Evolutionary conservation across 345 rosid species (phyloP), one percentile per base, ranked within the genome.

Genomic region (Limnanthes douglasii): DNA sequence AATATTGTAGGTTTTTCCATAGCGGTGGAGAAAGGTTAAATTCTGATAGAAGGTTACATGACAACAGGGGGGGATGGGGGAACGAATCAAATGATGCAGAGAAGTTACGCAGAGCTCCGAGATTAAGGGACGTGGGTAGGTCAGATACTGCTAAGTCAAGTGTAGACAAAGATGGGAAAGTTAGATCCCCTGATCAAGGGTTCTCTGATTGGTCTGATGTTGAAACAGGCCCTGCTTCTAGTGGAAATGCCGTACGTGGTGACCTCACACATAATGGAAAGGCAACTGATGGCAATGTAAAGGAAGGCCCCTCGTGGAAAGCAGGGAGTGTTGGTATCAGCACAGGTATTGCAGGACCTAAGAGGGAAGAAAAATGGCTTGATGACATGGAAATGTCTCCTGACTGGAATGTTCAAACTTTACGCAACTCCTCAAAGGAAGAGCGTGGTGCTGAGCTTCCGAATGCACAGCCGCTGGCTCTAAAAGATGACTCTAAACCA

Each of bases 331-430:
- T 56, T 46, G 45, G 40, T 37, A 45, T 22, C 12, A 48, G 27
- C 18, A 30, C 39, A 11, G 57, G 34, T 8, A 11, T 38, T 27
- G 30, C 65, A 26, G 73, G 76, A 33, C 37, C 65, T 20, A 72
- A 66, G 48, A 40, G 62, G 31, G 31, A 44, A 16, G 70, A 68
- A 41, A 57, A 61, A 49, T 66, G 70, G 68, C 56, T 69, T 35
- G 83, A 58, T 51, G 76, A 64, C 35, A 70, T 61, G 61, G 82
- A 76, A 38, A 83, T 72, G 93, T 73, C 93, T 48, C 97, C 90
- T 15, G 90, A 75, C 18, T 88, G 97, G 95, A 65, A 83, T 36
- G 56, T 57, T 36, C 47, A 39, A 15, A 25, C 72, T 46, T 52
- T 77, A 18, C 61, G 55, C 37, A 64, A 34, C 17, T 35, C 46